Evolutionary conservation across 805 yeast species (phyloP), one percentile per base, ranked within the genome.

Genomic region (Wickerhamiella musiphila): DNA sequence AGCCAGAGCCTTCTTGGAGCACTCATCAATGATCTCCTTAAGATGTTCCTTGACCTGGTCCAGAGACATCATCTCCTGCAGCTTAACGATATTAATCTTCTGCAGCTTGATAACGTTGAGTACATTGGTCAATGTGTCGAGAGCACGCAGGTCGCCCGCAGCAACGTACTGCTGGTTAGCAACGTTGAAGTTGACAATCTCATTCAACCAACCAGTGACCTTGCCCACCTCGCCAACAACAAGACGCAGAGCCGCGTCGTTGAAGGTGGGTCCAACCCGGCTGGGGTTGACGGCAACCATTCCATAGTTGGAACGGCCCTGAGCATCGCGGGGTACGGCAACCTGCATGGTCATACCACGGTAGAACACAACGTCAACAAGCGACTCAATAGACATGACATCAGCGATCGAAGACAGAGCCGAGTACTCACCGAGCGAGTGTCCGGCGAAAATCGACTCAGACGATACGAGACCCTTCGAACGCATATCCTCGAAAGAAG

Each of bases 281-380:
- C 92, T 69, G 51, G 99, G 99, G 64, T 92, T 90, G 37, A 86
- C 84, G 33, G 99, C 99, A 65, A 82, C 71, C 99, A 90, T 90
- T 67, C 96, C 96, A 53, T 90, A 90, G 66, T 90, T 90, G 37
- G 98, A 90, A 63, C 96, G 78, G 31, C 99, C 99, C 32, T 60
- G 54, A 35, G 73, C 70, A 60, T 90, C 99, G 65, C 99, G 78
- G 54, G 96, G 96, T 44, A 90, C 99, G 29, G 98, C 98, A 44
- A 90, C 98, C 66, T 90, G 98, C 99, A 90, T 90, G 31, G 99
- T 92, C 96, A 90, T 90, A 70, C 99, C 99, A 67, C 99, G 77
- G 70, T 90, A 92, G 70, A 90, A 90, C 34, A 86, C 96, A 57
- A 86, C 93, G 57, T 86, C 96, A 41, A 86, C 95, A 46, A 86